phyloP scores from a whole-genome alignment of 202 grass and related monocot species.

The Brachypodium distachyon region DNA sequence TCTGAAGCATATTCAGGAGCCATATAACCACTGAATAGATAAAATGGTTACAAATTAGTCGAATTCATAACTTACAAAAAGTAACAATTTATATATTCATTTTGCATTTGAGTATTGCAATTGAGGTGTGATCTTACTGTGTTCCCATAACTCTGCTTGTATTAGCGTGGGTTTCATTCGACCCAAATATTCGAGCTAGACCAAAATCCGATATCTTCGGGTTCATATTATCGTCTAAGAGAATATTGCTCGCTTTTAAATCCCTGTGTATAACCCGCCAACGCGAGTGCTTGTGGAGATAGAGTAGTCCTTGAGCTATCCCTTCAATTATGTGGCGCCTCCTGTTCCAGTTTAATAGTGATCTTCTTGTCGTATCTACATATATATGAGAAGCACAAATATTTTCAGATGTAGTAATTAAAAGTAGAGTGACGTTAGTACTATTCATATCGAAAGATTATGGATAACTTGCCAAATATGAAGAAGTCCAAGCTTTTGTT shows the following conservation, averaged over 20 bases:
- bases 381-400: background rate
- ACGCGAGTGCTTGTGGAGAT: conserved; percentile 55
- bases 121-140: conserved; percentile 21
- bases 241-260: conserved; percentile 64
- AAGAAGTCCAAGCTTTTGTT: conserved; percentile 49
- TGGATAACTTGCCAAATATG: conserved; percentile 34
- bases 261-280: conserved; percentile 55
- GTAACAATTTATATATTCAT: background rate
- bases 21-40: conserved; percentile 34
- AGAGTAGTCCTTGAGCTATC: conserved; percentile 42
- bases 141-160: conserved; percentile 52
- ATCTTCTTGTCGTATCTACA: conserved; percentile 21
- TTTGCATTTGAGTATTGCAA: background rate
- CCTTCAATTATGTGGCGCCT: conserved; percentile 52
- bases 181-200: conserved; percentile 38
- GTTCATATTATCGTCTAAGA: conserved; percentile 42
- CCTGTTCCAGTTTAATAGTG: conserved; percentile 24
- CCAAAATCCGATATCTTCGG: conserved; percentile 67
- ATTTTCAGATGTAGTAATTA: background rate
- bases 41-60: background rate
- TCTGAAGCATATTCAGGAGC: conserved; percentile 45
- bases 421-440: background rate
- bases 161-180: conserved; percentile 30
- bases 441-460: background rate
- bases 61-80: background rate